Conservation (phyloP, 352 stramenopile species). For the Poterioochromonas sp. region DNA sequence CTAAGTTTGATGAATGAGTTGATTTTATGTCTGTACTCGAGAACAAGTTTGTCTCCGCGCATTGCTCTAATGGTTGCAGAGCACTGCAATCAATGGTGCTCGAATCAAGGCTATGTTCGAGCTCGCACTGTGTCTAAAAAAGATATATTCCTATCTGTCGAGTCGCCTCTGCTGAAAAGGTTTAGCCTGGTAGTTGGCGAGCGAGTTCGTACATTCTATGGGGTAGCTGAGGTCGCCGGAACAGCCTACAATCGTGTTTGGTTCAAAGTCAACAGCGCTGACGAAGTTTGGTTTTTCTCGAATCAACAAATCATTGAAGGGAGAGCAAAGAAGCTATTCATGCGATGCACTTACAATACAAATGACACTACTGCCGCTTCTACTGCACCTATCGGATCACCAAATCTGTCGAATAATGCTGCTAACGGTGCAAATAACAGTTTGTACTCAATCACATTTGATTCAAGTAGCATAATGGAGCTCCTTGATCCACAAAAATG, state of each 20-base stretch:
- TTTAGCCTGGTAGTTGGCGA: slow-evolving; percentile 23
- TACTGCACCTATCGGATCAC: neutral
- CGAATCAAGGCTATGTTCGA: neutral
- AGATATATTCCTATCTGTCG: slow-evolving; percentile 11
- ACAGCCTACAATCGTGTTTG: slow-evolving; percentile 20
- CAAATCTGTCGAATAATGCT: neutral
- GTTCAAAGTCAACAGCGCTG: slow-evolving; percentile 8
- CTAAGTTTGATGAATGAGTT: slow-evolving; percentile 22
- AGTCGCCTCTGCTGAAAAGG: slow-evolving; percentile 22
- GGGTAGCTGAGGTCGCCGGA: slow-evolving; percentile 24
- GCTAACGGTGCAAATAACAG: neutral
- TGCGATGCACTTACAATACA: slow-evolving; percentile 21
- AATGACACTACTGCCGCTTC: neutral
- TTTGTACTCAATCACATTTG: slow-evolving; percentile 1
- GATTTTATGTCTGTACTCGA: neutral
- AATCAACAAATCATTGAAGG: slow-evolving; percentile 27
- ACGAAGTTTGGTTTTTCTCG: slow-evolving; percentile 32
- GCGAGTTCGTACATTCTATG: slow-evolving; percentile 26
- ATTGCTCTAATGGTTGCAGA: neutral
- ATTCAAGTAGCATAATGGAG: neutral
- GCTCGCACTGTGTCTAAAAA: neutral
- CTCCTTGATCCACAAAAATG: slow-evolving; percentile 20
- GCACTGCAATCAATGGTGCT: slow-evolving; percentile 29
- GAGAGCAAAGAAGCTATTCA: slow-evolving; percentile 26
- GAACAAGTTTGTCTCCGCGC: neutral